Conservation (phyloP, 2,329 filamentous ascomycete species). For the Exophiala bonariae region DNA sequence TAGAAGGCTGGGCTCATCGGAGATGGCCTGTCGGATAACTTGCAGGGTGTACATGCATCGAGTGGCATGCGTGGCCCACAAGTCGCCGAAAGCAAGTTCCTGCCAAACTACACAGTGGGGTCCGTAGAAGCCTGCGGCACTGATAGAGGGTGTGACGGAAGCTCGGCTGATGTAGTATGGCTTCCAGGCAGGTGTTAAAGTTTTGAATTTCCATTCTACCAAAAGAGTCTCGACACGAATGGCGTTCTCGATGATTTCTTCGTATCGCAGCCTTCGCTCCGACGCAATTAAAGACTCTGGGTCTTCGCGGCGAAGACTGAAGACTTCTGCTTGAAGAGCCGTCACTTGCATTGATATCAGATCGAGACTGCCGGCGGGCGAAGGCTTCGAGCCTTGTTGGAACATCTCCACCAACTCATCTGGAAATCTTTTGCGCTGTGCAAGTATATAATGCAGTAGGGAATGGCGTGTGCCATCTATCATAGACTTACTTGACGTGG, state of each 20-base stretch:
- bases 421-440: conserved; percentile 15
- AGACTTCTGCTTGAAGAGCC: conserved; percentile 18
- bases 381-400: conserved; percentile 8
- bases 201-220: conserved; percentile 20
- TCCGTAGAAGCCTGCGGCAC: conserved; percentile 26
- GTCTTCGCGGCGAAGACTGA: conserved; percentile 7
- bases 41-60: conserved; percentile 25
- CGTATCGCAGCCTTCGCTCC: conserved; percentile 5
- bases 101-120: conserved; percentile 23
- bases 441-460: conserved; percentile 20
- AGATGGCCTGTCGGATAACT: conserved; percentile 22
- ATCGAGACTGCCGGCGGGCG: conserved; percentile 19
- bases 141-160: conserved; percentile 21
- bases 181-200: conserved; percentile 17
- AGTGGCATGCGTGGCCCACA: conserved; percentile 15
- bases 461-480: conserved; percentile 18
- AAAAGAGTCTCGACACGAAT: conserved; percentile 18
- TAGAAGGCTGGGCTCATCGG: conserved; percentile 14
- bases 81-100: conserved; percentile 17
- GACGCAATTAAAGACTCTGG: neutral
- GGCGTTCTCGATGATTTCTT: conserved; percentile 19
- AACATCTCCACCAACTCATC: conserved; percentile 19
- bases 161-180: conserved; percentile 20
- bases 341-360: conserved; percentile 12
- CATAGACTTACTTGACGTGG: conserved; percentile 12